Conservation (phyloP, 2,329 filamentous ascomycete genomes). For the Balansia obtecta region DNA sequence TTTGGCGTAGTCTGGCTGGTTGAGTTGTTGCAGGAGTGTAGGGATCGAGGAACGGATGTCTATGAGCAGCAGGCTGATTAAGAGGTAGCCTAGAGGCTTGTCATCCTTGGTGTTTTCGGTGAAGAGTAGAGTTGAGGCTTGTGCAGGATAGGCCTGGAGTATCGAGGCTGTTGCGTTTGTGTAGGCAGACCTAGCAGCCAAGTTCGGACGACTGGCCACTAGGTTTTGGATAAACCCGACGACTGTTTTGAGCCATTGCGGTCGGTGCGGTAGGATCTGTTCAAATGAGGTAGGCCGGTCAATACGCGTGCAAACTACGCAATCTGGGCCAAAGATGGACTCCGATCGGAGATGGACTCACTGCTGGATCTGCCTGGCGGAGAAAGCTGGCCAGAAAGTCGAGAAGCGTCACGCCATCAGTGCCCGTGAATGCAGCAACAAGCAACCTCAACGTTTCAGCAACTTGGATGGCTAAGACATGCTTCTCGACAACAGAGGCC, state of each 20-base stretch:
- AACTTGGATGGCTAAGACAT: constrained; percentile 27
- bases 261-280: constrained; percentile 35
- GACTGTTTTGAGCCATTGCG: constrained; percentile 40
- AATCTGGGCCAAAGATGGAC: constrained; percentile 8
- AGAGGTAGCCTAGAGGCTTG: constrained; percentile 48
- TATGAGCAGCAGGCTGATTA: constrained; percentile 52
- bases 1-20: constrained; percentile 37
- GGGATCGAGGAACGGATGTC: constrained; percentile 53
- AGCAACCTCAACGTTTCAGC: constrained; percentile 34
- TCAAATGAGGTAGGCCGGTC: neutral
- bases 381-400: constrained; percentile 43
- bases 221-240: constrained; percentile 38
- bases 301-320: too few species aligned
- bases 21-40: constrained; percentile 44
- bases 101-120: constrained; percentile 26
- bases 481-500: constrained; percentile 17
- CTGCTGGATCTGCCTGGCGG: constrained; percentile 33
- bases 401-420: constrained; percentile 47
- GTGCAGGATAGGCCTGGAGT: constrained; percentile 39
- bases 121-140: constrained; percentile 39
- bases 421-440: constrained; percentile 41
- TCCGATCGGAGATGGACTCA: constrained; percentile 29
- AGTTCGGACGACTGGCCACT: constrained; percentile 41
- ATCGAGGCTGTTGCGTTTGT: constrained; percentile 46
- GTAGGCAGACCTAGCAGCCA: constrained; percentile 43